Conservation (phyloP, 352 stramenopile species). For the Globisporangium polare region DNA sequence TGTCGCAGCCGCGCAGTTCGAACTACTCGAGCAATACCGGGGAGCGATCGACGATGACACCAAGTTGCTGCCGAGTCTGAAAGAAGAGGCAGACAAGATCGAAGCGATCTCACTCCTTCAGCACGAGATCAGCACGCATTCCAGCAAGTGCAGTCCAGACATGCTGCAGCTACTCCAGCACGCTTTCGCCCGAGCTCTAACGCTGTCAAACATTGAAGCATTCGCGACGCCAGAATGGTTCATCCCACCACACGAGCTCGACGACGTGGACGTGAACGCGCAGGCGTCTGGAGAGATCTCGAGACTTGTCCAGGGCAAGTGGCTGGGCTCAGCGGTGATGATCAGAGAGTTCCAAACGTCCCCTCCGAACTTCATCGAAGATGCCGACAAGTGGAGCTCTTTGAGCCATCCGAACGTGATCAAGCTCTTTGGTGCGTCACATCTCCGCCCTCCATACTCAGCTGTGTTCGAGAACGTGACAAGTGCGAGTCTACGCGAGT, state of each 20-base stretch:
- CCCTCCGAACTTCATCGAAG: neutral
- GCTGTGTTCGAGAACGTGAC: conserved; percentile 1
- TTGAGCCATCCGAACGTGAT: conserved; percentile 7
- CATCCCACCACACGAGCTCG: conserved; percentile 4
- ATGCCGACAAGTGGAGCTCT: neutral
- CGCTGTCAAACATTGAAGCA: neutral
- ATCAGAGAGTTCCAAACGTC: neutral
- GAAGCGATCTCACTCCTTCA: neutral
- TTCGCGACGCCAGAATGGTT: neutral
- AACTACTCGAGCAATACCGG: neutral
- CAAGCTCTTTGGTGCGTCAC: neutral
- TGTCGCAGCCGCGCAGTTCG: neutral
- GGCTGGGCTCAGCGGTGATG: neutral
- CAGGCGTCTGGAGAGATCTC: neutral
- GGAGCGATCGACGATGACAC: neutral
- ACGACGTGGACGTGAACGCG: neutral
- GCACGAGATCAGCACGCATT: conserved; percentile 1
- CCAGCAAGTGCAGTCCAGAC: neutral
- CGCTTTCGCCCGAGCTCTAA: neutral
- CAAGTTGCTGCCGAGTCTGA: neutral
- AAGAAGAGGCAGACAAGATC: neutral
- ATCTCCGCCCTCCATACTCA: conserved; percentile 64
- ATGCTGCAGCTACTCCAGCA: neutral
- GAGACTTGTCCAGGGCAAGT: neutral
- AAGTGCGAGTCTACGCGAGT: neutral